Conservation (phyloP, 257 asterid genomes). For the Haberlea rhodopensis region DNA sequence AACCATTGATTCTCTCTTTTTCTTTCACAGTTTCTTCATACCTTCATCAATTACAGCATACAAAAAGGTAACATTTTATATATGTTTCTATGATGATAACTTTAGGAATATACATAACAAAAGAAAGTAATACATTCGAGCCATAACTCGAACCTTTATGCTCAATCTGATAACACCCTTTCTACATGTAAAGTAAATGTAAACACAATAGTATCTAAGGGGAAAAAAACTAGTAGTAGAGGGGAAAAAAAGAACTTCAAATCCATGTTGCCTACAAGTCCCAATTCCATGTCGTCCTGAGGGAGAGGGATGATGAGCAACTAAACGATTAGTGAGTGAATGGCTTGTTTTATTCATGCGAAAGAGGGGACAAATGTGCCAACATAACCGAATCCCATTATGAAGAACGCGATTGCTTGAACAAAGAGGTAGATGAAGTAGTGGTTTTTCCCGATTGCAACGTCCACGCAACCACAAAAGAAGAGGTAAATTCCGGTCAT, state of each 20-base stretch:
- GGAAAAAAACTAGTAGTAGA: too few relatives aligned
- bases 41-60: not conserved
- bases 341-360: not conserved
- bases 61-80: not conserved
- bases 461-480: constrained; percentile 45
- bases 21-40: too few relatives aligned
- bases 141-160: not conserved
- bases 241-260: not conserved
- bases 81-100: not conserved
- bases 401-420: constrained; percentile 44
- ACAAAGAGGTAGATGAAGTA: constrained; percentile 48
- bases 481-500: constrained; percentile 37
- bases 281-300: not conserved
- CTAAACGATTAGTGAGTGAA: not conserved
- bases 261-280: not conserved
- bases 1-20: too few relatives aligned
- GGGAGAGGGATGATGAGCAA: not conserved
- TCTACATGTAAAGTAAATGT: not conserved
- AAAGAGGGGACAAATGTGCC: constrained; percentile 38
- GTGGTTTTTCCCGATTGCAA: constrained; percentile 36
- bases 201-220: not conserved
- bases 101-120: constrained; percentile 3
- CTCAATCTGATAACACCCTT: constrained; percentile 5
- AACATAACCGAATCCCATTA: constrained; percentile 48
- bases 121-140: not conserved